Base-by-base conservation (phyloP, 2,329 filamentous ascomycete genomes). In the Achaetomium macrosporum region DNA sequence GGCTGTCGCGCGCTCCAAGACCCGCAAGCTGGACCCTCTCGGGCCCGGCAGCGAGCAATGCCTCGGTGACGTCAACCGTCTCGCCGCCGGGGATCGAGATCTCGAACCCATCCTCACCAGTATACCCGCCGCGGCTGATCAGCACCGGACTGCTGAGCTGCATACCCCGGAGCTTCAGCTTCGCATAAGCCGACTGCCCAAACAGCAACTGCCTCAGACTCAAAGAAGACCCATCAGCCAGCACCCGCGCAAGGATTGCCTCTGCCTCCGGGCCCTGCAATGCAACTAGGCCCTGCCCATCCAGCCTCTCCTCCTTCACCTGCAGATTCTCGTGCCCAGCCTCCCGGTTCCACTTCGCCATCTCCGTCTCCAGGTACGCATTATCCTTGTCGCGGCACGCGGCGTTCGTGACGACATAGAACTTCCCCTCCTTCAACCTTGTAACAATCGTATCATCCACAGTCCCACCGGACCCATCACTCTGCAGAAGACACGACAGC, bases 21-120 rank as follows among this genome's bases (percentile, higher is more conserved):
- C 93, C 93, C 2, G 92, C 90, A 42, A 96, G 80, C 64, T 87
- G 85, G 15, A 96, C 75, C 47, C 71, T 72, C 57, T 78, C 76
- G 3, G 76, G 71, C 11, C 84, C 84, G 31, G 79, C 74, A 39
- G 77, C 69, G 43, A 96, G 79, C 20, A 96, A 77, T 20, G 82
- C 75, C 67, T 90, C 78, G 5, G 88, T 85, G 39, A 91, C 78
- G 17, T 74, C 73, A 6, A 82, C 77, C 9, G 85, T 83, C 62
- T 84, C 79, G 20, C 77, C 76, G 0, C 81, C 78, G 1, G 86
- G 82, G 63, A 96, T 87, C 39, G 88, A 93, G 65, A 99, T 89
- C 74, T 99, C 93, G 71, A 99, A 99, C 40, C 93, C 93, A 69
- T 99, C 93, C 74, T 99, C 93, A 55, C 93, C 93, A 0, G 93